Base-by-base conservation (phyloP, 352 stramenopile species). In the Globisporangium lucens region DNA sequence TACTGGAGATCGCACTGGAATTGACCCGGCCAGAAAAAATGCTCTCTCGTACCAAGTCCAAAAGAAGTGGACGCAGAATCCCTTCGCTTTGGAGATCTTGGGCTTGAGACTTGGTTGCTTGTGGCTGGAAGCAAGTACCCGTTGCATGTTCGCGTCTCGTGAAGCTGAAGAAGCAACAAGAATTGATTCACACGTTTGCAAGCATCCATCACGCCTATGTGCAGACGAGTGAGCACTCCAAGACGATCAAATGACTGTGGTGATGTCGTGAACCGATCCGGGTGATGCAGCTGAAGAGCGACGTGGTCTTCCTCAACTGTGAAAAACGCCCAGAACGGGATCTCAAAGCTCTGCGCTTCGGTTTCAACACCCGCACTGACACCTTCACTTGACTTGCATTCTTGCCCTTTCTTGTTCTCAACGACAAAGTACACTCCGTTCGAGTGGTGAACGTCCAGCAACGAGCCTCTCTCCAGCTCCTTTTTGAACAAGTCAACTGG, bases 121-220 rank as follows among this genome's bases (percentile, higher is more conserved):
- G 80, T 69, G 17, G 79, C 70, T 36, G 84, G 81, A 51, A 96
- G 72, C 43, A 96, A 62, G 22, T 93, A 61, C 5, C 85, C 77
- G 65, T 82, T 95, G 68, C 87, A 95, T 4, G 79, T 83, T 17
- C 88, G 77, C 0, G 87, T 92, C 65, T 96, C 89, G 65, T 96
- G 89, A 17, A 96, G 75, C 63, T 96, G 89, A 30, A 94, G 59
- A 22, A 96, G 74, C 13, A 96, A 72, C 38, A 96, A 55, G 52
- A 83, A 93, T 65, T 96, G 89, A 59, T 96, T 96, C 46, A 96
- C 89, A 51, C 83, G 81, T 63, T 89, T 91, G 56, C 82, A 91
- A 5, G 92, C 69, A 15, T 75, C 68, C 33, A 84, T 80, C 15
- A 96, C 71, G 3, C 82, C 83, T 17, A 96, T 64, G 29, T 95